phyloP scores from a whole-genome alignment of 371 early-diverging fungal species.

The Capniomyces stellatus region DNA sequence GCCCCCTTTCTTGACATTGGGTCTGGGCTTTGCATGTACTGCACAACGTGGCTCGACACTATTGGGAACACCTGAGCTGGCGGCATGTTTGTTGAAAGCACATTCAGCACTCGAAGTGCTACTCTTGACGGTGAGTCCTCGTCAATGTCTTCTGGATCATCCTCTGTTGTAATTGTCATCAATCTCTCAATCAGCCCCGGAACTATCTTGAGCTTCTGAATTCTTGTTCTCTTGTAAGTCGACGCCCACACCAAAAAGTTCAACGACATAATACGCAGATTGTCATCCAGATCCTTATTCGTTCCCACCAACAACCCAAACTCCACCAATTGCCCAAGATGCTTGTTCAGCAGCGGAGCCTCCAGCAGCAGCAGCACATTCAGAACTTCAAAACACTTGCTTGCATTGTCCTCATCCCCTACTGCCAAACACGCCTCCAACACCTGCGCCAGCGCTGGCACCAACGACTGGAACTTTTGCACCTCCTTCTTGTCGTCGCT shows the following conservation, averaged over 20 bases:
- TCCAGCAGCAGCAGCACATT: constrained; percentile 59
- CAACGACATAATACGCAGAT: constrained; percentile 58
- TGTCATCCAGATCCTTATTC: constrained; percentile 42
- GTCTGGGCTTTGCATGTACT: constrained; percentile 54
- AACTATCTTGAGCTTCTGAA: constrained; percentile 61
- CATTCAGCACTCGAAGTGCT: constrained; percentile 23
- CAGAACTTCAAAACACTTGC: constrained; percentile 66
- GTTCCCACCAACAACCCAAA: constrained; percentile 53
- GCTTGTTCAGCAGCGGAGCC: constrained; percentile 53
- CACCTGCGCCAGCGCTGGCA: constrained; percentile 70
- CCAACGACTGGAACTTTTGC: constrained; percentile 40
- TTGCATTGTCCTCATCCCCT: constrained; percentile 51
- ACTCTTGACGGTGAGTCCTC: constrained; percentile 64
- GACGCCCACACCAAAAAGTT: constrained; percentile 72
- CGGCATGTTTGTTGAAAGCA: constrained; percentile 62
- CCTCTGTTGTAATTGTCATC: constrained; percentile 70
- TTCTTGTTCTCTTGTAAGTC: constrained; percentile 58
- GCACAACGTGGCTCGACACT: constrained; percentile 44
- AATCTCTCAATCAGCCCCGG: constrained; percentile 49
- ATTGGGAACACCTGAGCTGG: constrained; percentile 74
- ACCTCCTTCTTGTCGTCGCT: constrained; percentile 42
- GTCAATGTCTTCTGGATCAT: constrained; percentile 61
- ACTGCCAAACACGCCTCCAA: constrained; percentile 49
- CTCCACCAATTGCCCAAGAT: constrained; percentile 54
- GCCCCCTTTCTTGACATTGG: constrained; percentile 63